A percentile compares a stretch with the other conserved stretches of the same genome.
Evolutionary conservation across 306 rosid species (phyloP).

Genomic region (Canavalia ensiformis): DNA sequence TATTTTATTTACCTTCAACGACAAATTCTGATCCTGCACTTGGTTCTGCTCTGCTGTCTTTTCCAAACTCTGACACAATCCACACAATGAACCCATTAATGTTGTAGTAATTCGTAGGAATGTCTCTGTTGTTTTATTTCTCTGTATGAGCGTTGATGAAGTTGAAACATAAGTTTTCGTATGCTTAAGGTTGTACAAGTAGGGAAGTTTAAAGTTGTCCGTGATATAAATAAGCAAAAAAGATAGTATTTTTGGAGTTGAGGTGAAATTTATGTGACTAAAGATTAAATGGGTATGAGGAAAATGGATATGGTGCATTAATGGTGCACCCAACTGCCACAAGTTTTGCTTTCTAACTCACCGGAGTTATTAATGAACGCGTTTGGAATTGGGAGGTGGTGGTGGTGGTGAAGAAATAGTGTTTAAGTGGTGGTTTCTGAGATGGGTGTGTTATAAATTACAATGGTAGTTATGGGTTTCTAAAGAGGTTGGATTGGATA

Average conservation of each 20-base stretch:
- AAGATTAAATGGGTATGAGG: constrained; percentile 46
- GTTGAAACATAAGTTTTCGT: constrained; percentile 1
- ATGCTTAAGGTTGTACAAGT: constrained; percentile 34
- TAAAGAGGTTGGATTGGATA: neutral
- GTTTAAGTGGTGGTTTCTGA: neutral
- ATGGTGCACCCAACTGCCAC: constrained; percentile 46
- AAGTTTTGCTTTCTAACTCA: constrained; percentile 52
- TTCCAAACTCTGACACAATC: constrained; percentile 48
- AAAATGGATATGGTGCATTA: constrained; percentile 48
- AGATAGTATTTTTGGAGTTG: neutral
- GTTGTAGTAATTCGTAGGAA: constrained; percentile 7
- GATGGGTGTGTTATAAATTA: neutral
- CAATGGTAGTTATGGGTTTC: constrained; percentile 24
- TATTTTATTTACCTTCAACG: constrained; percentile 53
- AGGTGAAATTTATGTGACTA: neutral
- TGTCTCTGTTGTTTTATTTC: constrained; percentile 3
- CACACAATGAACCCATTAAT: constrained; percentile 42
- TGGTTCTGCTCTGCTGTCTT: constrained; percentile 40
- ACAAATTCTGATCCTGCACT: constrained; percentile 53
- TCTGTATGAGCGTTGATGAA: neutral
- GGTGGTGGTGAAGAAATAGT: constrained; percentile 4
- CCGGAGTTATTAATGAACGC: constrained; percentile 45
- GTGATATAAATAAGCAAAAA: constrained; percentile 4
- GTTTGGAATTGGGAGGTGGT: constrained; percentile 35
- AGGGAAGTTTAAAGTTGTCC: neutral